phyloP scores from a whole-genome alignment of 1,139 yeast species.

The Sugiyamaella castrensis region DNA sequence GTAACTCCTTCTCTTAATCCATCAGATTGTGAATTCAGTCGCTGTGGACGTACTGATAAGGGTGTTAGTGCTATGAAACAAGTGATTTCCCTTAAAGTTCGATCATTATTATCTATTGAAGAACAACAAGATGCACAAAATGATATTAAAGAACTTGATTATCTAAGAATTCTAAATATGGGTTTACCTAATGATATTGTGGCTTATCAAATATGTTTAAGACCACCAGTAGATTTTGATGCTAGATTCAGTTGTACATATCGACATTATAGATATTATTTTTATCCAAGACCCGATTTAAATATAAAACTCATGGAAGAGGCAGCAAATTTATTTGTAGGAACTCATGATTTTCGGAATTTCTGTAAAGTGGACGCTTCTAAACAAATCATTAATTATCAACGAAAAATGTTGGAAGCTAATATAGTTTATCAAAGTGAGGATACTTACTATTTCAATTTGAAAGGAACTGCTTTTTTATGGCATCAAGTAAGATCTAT shows the following conservation, averaged over 20 bases:
- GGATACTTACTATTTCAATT: constrained; percentile 60
- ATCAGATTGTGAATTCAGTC: constrained; percentile 64
- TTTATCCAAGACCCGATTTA: constrained; percentile 49
- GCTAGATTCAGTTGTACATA: constrained; percentile 86
- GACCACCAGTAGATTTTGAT: constrained; percentile 81
- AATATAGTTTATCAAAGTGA: constrained; percentile 26
- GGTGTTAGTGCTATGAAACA: constrained; percentile 98
- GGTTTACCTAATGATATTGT: constrained; percentile 77
- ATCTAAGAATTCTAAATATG: constrained; percentile 70
- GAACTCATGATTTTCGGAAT: constrained; percentile 88
- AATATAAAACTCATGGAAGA: constrained; percentile 63
- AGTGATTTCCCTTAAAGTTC: constrained; percentile 73
- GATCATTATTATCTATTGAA: constrained; percentile 58
- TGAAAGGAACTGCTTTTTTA: constrained; percentile 84
- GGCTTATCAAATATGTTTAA: constrained; percentile 73
- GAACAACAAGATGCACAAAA: constrained; percentile 57
- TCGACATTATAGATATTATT: constrained; percentile 83
- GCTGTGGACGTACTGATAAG: constrained; percentile 95
- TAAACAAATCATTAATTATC: constrained; percentile 79
- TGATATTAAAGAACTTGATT: constrained; percentile 72
- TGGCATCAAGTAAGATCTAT: constrained; percentile 99
- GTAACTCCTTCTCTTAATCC: constrained; percentile 61
- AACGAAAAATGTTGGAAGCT: constrained; percentile 48
- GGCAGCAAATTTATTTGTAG: constrained; percentile 66
- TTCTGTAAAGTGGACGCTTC: constrained; percentile 94